Conservation (phyloP, 192 early-diverging fungal species). For the Irineochytrium annulatum region DNA sequence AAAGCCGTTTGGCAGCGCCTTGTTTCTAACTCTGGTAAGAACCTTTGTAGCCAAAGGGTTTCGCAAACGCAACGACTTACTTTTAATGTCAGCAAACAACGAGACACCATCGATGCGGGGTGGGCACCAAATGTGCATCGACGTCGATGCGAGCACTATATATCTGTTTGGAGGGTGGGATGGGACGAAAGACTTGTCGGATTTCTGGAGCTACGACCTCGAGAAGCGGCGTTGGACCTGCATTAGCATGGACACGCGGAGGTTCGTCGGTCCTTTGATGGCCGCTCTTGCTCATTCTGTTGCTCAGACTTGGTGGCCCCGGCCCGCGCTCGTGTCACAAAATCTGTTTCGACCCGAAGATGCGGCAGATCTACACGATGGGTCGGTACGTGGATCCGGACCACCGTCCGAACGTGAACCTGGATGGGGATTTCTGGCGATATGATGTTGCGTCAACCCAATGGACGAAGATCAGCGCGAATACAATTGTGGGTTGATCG, state of each 20-base stretch:
- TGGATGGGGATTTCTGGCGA: slow-evolving; percentile 85
- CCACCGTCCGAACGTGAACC: slow-evolving; percentile 55
- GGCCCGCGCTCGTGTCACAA: slow-evolving; percentile 87
- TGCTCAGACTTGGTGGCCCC: slow-evolving; percentile 76
- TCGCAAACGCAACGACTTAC: not conserved
- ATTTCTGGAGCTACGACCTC: slow-evolving; percentile 82
- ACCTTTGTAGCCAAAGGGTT: not conserved
- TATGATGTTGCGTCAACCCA: slow-evolving; percentile 66
- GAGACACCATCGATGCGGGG: slow-evolving; percentile 61
- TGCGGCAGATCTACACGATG: slow-evolving; percentile 71
- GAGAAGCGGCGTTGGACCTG: slow-evolving; percentile 64
- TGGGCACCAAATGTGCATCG: slow-evolving; percentile 97
- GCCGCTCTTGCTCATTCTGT: not conserved
- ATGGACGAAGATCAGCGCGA: slow-evolving; percentile 72
- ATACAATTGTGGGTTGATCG: slow-evolving; percentile 63
- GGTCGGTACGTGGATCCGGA: slow-evolving; percentile 87
- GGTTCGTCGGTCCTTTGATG: slow-evolving; percentile 29
- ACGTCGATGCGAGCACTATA: slow-evolving; percentile 60
- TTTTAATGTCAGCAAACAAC: not conserved
- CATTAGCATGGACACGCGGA: slow-evolving; percentile 70
- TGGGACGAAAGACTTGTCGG: slow-evolving; percentile 77
- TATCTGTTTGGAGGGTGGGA: slow-evolving; percentile 97
- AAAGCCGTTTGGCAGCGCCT: slow-evolving; percentile 66
- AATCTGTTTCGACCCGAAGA: slow-evolving; percentile 79
- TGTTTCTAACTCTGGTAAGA: slow-evolving; percentile 31